Evolutionary conservation across 2,329 filamentous ascomycete genomes (phyloP), one percentile per base, ranked within the genome.

Genomic region (Sporothrix schenckii): DNA sequence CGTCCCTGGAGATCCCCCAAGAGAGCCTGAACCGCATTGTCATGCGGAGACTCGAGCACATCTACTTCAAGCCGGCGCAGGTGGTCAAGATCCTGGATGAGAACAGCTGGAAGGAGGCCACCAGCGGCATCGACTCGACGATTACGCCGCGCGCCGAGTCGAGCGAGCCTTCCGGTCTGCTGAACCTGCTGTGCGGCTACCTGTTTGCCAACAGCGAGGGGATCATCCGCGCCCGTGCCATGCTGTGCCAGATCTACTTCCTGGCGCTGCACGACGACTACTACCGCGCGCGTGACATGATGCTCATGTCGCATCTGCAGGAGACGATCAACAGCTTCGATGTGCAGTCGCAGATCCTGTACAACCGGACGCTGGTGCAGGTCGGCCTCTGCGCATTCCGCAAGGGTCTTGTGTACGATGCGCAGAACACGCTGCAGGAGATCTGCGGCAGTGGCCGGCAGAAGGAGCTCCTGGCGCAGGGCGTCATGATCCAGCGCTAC

Each of bases 201-300:
- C 90, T 99, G 58, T 99, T 98, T 87, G 86, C 88, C 80, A 86
- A 97, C 84, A 96, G 93, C 80, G 94, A 97, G 79, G 94, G 94
- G 76, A 98, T 99, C 77, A 94, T 97, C 78, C 91, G 94, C 74
- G 96, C 94, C 72, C 91, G 95, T 72, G 94, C 95, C 60, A 98
- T 99, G 94, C 87, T 99, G 73, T 97, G 93, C 86, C 93, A 98
- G 83, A 95, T 99, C 74, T 99, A 99, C 85, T 97, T 97, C 89
- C 87, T 97, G 76, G 95, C 95, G 66, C 88, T 99, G 68, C 95
- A 99, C 82, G 94, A 97, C 82, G 91, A 97, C 77, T 99, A 98
- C 87, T 98, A 97, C 87, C 93, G 92, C 82, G 92, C 95, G 77
- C 92, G 95, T 75, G 96, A 99, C 81, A 94, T 99, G 91, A 97